These are phyloP conservation scores for Peziza echinospora DNA, from an alignment of 495 filamentous ascomycete genomes.

Conservation along the genomic window DNA sequence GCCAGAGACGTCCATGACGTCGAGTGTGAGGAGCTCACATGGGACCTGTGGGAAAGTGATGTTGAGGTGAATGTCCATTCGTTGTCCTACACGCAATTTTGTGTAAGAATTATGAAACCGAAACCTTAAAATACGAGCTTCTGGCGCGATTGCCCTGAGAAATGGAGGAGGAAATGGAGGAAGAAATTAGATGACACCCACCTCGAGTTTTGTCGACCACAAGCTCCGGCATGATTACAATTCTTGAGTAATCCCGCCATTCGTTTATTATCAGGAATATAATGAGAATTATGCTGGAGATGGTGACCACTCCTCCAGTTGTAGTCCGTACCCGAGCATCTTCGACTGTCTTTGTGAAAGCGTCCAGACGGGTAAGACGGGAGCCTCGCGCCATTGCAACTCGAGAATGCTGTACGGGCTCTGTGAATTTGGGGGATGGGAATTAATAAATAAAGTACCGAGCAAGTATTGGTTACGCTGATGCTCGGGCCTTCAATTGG, in stretches of 20 bases:
- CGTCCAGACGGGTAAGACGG: slow-evolving; percentile 86
- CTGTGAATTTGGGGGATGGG: too few species aligned
- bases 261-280: slow-evolving; percentile 81
- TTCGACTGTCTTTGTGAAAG: slow-evolving; percentile 96
- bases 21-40: slow-evolving; percentile 85
- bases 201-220: slow-evolving; percentile 84
- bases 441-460: too few species aligned
- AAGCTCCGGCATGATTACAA: slow-evolving; percentile 74
- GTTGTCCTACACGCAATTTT: slow-evolving; percentile 51
- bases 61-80: slow-evolving; percentile 98
- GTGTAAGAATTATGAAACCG: too few species aligned
- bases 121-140: neutral
- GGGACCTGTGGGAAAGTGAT: slow-evolving; percentile 86
- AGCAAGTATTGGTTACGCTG: too few species aligned
- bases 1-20: slow-evolving; percentile 97
- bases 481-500: too few species aligned
- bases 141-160: neutral
- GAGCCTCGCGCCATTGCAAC: slow-evolving; percentile 27
- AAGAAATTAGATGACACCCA: slow-evolving; percentile 31
- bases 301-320: slow-evolving; percentile 83
- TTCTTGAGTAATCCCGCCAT: slow-evolving; percentile 77
- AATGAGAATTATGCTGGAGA: slow-evolving; percentile 67
- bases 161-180: slow-evolving; percentile 6
- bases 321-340: slow-evolving; percentile 96
- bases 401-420: too few species aligned